Evolutionary conservation across 1,284 basidiomycete genomes (phyloP), one percentile per base, ranked within the genome.

Genomic region (Ceratobasidium sp.): DNA sequence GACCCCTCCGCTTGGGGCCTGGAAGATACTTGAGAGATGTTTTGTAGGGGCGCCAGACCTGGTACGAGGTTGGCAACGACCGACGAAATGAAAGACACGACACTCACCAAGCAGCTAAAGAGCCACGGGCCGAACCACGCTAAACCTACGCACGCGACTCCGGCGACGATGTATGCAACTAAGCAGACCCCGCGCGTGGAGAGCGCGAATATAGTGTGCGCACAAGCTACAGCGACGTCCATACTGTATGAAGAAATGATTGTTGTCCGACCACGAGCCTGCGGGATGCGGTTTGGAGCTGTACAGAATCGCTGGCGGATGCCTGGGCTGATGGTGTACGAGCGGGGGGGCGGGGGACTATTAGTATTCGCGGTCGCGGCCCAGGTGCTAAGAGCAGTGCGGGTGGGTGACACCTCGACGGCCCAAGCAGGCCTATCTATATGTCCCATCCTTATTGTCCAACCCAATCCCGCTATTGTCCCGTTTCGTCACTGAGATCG

Each of bases 21-120:
- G 77, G 77, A 29, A 78, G 64, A 54, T 59, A 44, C 37, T 61
- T 76, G 43, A 78, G 64, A 19, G 64, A 65, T 19, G 77, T 76
- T 46, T 68, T 76, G 56, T 61, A 78, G 29, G 68, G 76, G 54
- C 54, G 11, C 44, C 57, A 43, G n/a, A 71, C 44, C 69, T 71
- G 43, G 13, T 1, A 32, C 7, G 25, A 19, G 25, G 44, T 66
- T 37, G 32, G 46, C 25, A 29, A 19, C 62, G n/a, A 43, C 37
- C n/a, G 46, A 37, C 64, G 64, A 66, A 66, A 66, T 66, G 64
- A 71, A 71, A 34, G 19, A 34, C 29, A 54, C 13, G 44, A 29
- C 25, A 61, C 69, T 59, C 43, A 73, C 70, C 56, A 73, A 19
- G 19, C 29, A 73, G 15, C 51, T 73, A 44, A 73, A 61, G 57